Conservation (phyloP, 2,329 filamentous ascomycete genomes). For the Tolypocladium guangdongense region DNA sequence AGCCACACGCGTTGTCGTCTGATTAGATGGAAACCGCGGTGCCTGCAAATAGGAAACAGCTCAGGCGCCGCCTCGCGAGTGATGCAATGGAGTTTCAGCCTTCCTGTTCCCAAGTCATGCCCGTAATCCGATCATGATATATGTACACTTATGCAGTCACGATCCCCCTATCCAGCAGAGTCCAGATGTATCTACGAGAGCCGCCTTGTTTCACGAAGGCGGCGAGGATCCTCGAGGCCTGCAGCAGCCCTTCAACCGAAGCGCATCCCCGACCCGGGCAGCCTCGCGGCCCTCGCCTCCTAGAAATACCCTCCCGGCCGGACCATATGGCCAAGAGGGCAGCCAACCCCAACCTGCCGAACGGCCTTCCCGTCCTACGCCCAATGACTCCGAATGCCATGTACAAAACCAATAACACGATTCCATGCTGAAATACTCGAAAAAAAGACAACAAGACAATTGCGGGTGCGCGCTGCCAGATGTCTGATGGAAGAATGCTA, state of each 20-base stretch:
- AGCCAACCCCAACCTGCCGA: conserved; percentile 26
- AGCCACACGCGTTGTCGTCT: background rate
- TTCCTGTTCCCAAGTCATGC: conserved; percentile 15
- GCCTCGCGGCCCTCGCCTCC: background rate
- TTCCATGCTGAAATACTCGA: conserved; percentile 23
- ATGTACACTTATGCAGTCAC: conserved; percentile 29
- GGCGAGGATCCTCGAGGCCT: background rate
- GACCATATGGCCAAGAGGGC: conserved; percentile 6
- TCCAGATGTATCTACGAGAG: conserved; percentile 4
- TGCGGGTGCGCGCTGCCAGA: conserved; percentile 12
- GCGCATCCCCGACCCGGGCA: background rate
- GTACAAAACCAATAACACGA: conserved; percentile 24
- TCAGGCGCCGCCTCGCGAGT: conserved; percentile 1
- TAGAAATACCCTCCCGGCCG: background rate
- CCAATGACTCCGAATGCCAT: conserved; percentile 31
- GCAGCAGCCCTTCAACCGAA: background rate
- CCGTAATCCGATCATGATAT: conserved; percentile 25
- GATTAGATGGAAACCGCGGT: no score
- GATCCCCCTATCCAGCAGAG: conserved; percentile 11
- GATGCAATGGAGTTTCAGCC: conserved; percentile 17
- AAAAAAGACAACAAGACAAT: conserved; percentile 22
- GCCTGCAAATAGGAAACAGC: background rate
- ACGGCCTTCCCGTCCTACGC: conserved; percentile 20
- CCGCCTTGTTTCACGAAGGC: background rate
- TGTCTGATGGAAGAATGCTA: conserved; percentile 16